Evolutionary conservation across 257 asterid genomes (phyloP).

Genomic region (Jasminum sambac): DNA sequence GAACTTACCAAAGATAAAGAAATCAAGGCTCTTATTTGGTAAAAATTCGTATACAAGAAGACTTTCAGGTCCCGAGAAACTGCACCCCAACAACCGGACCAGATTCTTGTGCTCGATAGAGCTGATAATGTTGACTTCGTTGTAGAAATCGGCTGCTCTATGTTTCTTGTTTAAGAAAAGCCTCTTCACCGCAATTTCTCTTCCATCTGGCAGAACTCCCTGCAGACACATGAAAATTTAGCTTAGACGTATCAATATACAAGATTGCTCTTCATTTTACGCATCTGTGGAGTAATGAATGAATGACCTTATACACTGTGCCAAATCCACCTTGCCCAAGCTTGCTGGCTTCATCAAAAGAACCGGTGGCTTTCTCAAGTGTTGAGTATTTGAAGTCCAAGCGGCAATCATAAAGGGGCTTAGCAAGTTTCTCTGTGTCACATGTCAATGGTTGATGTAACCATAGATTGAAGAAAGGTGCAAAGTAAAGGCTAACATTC

Average conservation of each 20-base stretch:
- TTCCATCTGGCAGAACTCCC: conserved; percentile 51
- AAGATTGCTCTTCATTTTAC: not conserved
- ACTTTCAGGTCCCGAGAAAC: conserved; percentile 54
- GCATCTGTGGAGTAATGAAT: not conserved
- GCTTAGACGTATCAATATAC: not conserved
- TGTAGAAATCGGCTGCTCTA: conserved; percentile 50
- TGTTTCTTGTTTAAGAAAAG: conserved; percentile 45
- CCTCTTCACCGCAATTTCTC: conserved; percentile 51
- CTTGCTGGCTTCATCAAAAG: conserved; percentile 44
- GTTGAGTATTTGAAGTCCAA: conserved; percentile 53
- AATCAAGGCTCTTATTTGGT: conserved; percentile 44
- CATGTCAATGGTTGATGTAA: not conserved
- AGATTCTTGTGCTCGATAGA: conserved; percentile 49
- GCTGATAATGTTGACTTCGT: conserved; percentile 53
- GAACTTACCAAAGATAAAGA: conserved; percentile 43
- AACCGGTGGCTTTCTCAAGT: conserved; percentile 49
- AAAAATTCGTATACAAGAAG: conserved; percentile 48
- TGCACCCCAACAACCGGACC: conserved; percentile 49
- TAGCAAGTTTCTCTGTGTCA: conserved; percentile 30
- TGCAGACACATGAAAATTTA: not conserved
- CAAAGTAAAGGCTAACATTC: not conserved
- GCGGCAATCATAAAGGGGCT: conserved; percentile 43
- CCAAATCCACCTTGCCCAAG: conserved; percentile 61
- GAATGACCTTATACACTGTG: conserved; percentile 42
- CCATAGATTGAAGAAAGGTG: conserved; percentile 29